Percentiles rank a stretch among this genome's conserved stretches.
Conservation (phyloP, 176 grass and related monocot species). For the Aegilops bicornis region DNA sequence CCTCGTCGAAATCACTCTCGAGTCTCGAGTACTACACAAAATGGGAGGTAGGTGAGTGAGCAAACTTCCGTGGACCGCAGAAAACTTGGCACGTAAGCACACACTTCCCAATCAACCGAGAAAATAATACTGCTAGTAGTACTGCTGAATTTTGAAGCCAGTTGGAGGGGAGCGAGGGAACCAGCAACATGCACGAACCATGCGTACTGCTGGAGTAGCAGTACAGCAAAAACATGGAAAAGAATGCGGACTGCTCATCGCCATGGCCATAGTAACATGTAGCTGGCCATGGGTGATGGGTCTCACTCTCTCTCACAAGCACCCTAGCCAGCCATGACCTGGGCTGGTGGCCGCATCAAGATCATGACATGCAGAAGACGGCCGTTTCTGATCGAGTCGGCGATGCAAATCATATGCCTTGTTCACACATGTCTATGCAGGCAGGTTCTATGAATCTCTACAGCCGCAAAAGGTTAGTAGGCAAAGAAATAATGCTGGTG, state of each 20-base stretch:
- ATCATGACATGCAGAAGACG: background rate
- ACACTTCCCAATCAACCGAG: background rate
- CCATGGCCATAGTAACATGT: background rate
- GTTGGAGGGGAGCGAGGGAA: background rate
- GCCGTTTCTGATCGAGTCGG: background rate
- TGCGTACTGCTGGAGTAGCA: background rate
- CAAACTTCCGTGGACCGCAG: too few relatives aligned
- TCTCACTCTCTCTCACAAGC: background rate
- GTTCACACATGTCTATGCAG: too few relatives aligned
- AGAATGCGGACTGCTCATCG: background rate
- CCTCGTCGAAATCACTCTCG: too few relatives aligned
- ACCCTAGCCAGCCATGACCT: background rate
- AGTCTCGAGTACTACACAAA: too few relatives aligned
- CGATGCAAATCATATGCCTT: background rate
- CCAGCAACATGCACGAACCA: background rate
- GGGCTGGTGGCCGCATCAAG: background rate
- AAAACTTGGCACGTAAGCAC: background rate
- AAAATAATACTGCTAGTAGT: background rate
- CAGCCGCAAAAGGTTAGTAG: too few relatives aligned
- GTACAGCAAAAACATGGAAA: background rate
- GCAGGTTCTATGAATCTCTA: too few relatives aligned
- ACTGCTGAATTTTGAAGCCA: constrained; percentile 13
- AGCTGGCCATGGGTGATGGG: background rate
- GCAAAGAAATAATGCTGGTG: too few relatives aligned
- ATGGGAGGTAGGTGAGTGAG: too few relatives aligned